These are phyloP conservation scores for Asclepias syriaca DNA, from an alignment of 257 asterid genomes.

Conservation along the genomic window DNA sequence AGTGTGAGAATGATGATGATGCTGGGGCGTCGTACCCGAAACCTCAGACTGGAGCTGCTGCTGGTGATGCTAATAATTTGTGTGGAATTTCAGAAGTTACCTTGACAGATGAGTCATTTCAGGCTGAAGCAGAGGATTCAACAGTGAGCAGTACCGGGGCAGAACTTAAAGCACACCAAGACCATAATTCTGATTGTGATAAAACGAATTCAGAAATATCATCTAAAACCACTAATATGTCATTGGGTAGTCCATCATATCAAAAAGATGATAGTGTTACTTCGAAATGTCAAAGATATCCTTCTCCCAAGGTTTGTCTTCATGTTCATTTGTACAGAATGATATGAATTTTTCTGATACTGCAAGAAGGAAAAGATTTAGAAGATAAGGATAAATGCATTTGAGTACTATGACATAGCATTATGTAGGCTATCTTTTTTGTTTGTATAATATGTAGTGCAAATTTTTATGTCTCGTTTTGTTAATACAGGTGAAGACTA, in stretches of 20 bases:
- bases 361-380: neutral
- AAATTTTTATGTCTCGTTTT: neutral
- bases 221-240: constrained; percentile 12
- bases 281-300: constrained; percentile 3
- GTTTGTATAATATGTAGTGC: neutral
- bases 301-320: constrained; percentile 36
- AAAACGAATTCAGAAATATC: constrained; percentile 11
- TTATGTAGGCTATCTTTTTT: neutral
- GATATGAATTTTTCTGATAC: constrained; percentile 1
- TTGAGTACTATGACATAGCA: constrained; percentile 1
- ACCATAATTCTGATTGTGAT: constrained; percentile 21
- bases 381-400: neutral
- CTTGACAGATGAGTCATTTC: constrained; percentile 19
- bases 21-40: constrained; percentile 15
- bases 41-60: constrained; percentile 21
- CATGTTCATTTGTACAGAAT: neutral
- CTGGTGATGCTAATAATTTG: neutral
- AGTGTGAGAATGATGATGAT: constrained; percentile 11
- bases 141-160: constrained; percentile 1
- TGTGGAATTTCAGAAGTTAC: constrained; percentile 19
- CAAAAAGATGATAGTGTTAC: constrained; percentile 22
- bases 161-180: constrained; percentile 23
- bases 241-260: constrained; percentile 14
- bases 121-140: constrained; percentile 18
- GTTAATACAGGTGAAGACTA: constrained; percentile 36